Conservation (phyloP, 345 rosid species). For the Iberis pinnata region DNA sequence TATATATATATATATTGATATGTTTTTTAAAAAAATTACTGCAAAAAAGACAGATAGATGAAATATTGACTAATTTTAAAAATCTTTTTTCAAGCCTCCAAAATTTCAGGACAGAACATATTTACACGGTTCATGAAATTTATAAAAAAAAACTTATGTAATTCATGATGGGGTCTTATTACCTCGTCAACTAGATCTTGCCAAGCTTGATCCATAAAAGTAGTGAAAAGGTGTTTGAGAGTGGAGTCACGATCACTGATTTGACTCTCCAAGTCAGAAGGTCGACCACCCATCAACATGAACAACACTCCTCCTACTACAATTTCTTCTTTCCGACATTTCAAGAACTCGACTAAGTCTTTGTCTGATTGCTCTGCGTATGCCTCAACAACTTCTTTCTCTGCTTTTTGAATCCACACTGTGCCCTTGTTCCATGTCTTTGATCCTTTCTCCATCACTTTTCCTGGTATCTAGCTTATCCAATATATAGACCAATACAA, state of each 20-base stretch:
- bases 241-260: slow-evolving; percentile 36
- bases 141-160: background rate
- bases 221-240: slow-evolving; percentile 39
- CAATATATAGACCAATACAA: background rate
- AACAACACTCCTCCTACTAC: slow-evolving; percentile 45
- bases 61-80: too few relatives aligned
- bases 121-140: too few relatives aligned
- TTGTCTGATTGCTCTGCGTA: slow-evolving; percentile 42
- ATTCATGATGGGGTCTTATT: background rate
- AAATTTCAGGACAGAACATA: too few relatives aligned
- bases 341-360: slow-evolving; percentile 43
- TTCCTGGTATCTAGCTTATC: slow-evolving; percentile 37
- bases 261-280: slow-evolving; percentile 30
- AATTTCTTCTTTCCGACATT: slow-evolving; percentile 45
- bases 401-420: slow-evolving; percentile 48
- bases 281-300: slow-evolving; percentile 49
- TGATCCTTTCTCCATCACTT: slow-evolving; percentile 38
- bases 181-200: slow-evolving; percentile 49
- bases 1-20: too few relatives aligned
- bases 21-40: too few relatives aligned
- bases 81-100: too few relatives aligned
- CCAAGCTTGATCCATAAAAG: slow-evolving; percentile 50
- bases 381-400: slow-evolving; percentile 41
- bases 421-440: slow-evolving; percentile 46
- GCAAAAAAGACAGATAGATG: too few relatives aligned